Evolutionary conservation across 805 yeast species (phyloP).

Genomic region (Blastobotrys chiropterorum): DNA sequence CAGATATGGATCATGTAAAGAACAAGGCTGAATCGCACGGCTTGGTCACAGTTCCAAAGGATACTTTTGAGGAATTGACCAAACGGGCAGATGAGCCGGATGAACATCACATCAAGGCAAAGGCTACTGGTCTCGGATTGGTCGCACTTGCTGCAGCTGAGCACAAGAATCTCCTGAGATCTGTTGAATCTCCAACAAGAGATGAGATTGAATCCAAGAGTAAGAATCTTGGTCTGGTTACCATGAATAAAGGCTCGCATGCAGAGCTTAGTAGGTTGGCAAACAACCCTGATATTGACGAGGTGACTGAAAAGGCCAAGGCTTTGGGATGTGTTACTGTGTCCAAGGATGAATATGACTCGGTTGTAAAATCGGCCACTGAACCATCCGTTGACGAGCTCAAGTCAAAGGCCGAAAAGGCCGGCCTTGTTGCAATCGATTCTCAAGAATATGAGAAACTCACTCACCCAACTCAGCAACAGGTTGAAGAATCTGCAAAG

Average conservation of each 20-base stretch:
- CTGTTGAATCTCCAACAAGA: constrained; percentile 22
- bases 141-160: constrained; percentile 24
- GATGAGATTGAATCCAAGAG: constrained; percentile 30
- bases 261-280: constrained; percentile 13
- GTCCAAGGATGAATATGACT: constrained; percentile 15
- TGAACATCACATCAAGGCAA: constrained; percentile 13
- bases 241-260: constrained; percentile 31
- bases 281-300: constrained; percentile 7
- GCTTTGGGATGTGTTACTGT: constrained; percentile 24
- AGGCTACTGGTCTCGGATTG: constrained; percentile 24
- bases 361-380: constrained; percentile 7
- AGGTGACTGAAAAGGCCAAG: constrained; percentile 16
- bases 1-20: constrained; percentile 24
- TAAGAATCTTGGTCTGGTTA: constrained; percentile 25
- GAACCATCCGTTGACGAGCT: constrained; percentile 17
- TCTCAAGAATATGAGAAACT: constrained; percentile 11
- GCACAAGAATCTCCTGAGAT: constrained; percentile 20
- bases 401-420: constrained; percentile 5
- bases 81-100: constrained; percentile 19
- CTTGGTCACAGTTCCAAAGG: constrained; percentile 16
- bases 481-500: constrained; percentile 16
- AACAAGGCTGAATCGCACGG: constrained; percentile 21
- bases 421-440: constrained; percentile 10
- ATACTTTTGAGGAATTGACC: constrained; percentile 23
- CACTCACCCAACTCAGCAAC: constrained; percentile 22